phyloP scores from a whole-genome alignment of 345 rosid genomes.

The Rhodamnia argentea region DNA sequence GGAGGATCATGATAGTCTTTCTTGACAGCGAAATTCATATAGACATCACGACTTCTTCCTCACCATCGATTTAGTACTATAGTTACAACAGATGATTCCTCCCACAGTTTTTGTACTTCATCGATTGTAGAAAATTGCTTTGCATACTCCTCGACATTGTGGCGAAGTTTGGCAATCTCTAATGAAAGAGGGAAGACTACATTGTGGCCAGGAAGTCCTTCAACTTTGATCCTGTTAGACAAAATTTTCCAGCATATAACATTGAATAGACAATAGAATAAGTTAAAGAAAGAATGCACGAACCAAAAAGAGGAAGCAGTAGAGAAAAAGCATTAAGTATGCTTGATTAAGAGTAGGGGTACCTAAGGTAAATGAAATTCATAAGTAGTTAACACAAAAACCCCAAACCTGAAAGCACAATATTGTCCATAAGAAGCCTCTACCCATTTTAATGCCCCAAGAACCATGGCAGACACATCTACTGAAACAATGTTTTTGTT shows the following conservation, averaged over 20 bases:
- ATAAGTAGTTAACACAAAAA: background rate
- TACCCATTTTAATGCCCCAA: conserved; percentile 99
- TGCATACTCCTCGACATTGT: conserved; percentile 69
- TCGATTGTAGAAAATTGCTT: conserved; percentile 95
- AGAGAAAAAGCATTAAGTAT: background rate
- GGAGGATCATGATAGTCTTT: background rate
- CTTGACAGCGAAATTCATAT: background rate
- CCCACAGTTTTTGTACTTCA: conserved; percentile 87
- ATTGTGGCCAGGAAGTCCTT: conserved; percentile 71
- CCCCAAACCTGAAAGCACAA: background rate
- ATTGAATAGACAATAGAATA: conserved; percentile 1
- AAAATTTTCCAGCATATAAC: background rate
- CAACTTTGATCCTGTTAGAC: conserved; percentile 60
- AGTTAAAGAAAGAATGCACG: conserved; percentile 4
- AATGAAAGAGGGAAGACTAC: conserved; percentile 49
- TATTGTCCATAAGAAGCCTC: background rate
- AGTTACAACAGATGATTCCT: background rate
- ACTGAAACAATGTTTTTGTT: conserved; percentile 98
- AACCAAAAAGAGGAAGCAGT: background rate
- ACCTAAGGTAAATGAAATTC: conserved; percentile 30
- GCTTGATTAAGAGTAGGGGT: conserved; percentile 63
- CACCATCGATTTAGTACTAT: background rate
- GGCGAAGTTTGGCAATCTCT: conserved; percentile 59
- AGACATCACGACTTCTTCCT: background rate
- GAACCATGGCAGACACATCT: conserved; percentile 99